phyloP scores from a whole-genome alignment of 768 basidiomycete species.

The Leccinum boreale region DNA sequence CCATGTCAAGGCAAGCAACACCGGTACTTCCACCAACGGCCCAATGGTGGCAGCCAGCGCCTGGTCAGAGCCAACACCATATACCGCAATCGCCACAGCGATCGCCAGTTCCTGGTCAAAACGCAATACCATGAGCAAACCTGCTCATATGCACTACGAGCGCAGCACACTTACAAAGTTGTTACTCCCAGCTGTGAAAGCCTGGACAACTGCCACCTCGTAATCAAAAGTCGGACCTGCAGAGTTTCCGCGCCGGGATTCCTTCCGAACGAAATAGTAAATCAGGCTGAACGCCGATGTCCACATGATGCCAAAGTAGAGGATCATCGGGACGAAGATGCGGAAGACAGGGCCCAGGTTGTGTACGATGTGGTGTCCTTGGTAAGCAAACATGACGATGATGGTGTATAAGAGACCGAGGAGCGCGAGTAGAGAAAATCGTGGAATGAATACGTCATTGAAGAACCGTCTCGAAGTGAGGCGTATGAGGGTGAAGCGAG shows the following conservation, averaged over 20 bases:
- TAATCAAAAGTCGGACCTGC: conserved; percentile 41
- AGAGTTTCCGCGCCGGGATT: conserved; percentile 14
- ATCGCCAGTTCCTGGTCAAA: conserved; percentile 71
- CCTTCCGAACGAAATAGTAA: conserved; percentile 42
- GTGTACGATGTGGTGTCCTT: conserved; percentile 65
- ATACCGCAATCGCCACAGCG: conserved; percentile 74
- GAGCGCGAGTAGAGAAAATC: conserved; percentile 66
- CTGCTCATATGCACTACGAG: not conserved
- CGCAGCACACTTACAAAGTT: conserved; percentile 54
- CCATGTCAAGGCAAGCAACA: conserved; percentile 67
- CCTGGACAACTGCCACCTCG: conserved; percentile 71
- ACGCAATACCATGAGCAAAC: not conserved
- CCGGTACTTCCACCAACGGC: conserved; percentile 77
- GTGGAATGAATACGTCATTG: conserved; percentile 57
- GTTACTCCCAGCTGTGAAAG: conserved; percentile 78
- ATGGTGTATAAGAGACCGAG: conserved; percentile 81
- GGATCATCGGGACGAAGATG: conserved; percentile 73
- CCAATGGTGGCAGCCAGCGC: conserved; percentile 81
- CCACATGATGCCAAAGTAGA: conserved; percentile 83
- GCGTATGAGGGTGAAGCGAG: conserved; percentile 53
- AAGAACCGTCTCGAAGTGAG: conserved; percentile 48
- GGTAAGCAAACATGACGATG: conserved; percentile 70
- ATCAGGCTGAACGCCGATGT: conserved; percentile 54
- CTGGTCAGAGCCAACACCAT: conserved; percentile 74
- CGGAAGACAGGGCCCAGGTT: conserved; percentile 78